Evolutionary conservation across 2,329 filamentous ascomycete genomes (phyloP).

Genomic region (Escovopsis weberi): DNA sequence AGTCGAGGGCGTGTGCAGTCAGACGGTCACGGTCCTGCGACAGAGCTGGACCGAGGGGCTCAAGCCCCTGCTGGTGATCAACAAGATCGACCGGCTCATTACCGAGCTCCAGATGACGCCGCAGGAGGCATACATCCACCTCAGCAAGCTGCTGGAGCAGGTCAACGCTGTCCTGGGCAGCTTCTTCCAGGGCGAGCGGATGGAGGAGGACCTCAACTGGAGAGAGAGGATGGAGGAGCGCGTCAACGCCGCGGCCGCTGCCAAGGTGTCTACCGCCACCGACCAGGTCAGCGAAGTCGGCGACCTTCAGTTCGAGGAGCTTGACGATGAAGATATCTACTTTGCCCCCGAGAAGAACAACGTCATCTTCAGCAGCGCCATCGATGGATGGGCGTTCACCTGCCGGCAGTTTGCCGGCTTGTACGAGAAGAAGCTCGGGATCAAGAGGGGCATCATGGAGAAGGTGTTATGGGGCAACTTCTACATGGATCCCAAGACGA

Average conservation of each 20-base stretch:
- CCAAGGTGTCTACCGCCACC: slow-evolving; percentile 36
- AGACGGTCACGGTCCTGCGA: slow-evolving; percentile 90
- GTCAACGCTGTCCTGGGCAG: slow-evolving; percentile 95
- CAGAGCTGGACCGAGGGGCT: slow-evolving; percentile 94
- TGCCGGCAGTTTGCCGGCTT: slow-evolving; percentile 83
- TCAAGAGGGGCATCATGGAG: slow-evolving; percentile 76
- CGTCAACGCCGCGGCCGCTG: slow-evolving; percentile 54
- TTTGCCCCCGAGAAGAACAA: slow-evolving; percentile 98
- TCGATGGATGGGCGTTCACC: slow-evolving; percentile 98
- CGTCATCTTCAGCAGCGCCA: slow-evolving; percentile 94
- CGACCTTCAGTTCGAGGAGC: slow-evolving; percentile 66
- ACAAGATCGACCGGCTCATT: slow-evolving; percentile 92
- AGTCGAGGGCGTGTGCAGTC: slow-evolving; percentile 94
- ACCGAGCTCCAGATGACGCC: slow-evolving; percentile 93
- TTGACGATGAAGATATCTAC: slow-evolving; percentile 92
- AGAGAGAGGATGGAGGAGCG: slow-evolving; percentile 82
- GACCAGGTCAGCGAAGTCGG: slow-evolving; percentile 39
- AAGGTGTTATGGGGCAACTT: slow-evolving; percentile 96
- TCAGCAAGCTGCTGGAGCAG: slow-evolving; percentile 82
- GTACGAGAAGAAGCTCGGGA: slow-evolving; percentile 94
- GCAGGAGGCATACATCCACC: slow-evolving; percentile 72
- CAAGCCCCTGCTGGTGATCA: slow-evolving; percentile 87
- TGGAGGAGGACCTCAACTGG: slow-evolving; percentile 98
- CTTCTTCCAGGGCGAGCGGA: slow-evolving; percentile 94
- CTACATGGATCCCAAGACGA: slow-evolving; percentile 93